Conservation (phyloP, 495 filamentous ascomycete genomes). For the Penicillium angulare region DNA sequence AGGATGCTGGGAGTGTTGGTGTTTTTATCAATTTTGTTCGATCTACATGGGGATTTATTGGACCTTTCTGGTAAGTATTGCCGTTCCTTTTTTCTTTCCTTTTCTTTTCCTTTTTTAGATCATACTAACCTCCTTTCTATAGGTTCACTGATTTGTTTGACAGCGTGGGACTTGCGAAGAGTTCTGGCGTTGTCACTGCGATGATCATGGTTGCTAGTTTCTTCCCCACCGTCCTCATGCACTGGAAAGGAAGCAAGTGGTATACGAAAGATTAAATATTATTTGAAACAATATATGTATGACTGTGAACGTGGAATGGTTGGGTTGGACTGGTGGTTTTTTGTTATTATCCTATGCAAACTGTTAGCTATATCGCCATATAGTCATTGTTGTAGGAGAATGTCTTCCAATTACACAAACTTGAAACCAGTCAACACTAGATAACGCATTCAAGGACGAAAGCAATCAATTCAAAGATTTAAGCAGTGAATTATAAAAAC, state of each 20-base stretch:
- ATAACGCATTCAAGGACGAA: no score
- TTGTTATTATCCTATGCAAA: no score
- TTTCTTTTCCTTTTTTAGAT: not conserved
- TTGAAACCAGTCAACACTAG: no score
- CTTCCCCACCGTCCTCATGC: conserved; percentile 40
- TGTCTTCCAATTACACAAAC: no score
- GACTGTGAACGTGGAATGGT: no score
- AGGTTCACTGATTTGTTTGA: conserved; percentile 53
- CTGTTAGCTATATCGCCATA: no score
- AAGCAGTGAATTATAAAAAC: no score
- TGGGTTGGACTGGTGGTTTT: no score
- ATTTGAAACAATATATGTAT: not conserved
- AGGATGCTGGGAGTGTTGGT: conserved; percentile 50
- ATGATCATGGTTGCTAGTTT: conserved; percentile 46
- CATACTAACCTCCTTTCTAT: not conserved
- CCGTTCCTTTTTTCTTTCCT: no score
- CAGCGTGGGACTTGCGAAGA: conserved; percentile 43
- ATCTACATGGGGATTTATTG: conserved; percentile 59
- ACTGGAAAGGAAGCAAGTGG: conserved; percentile 31
- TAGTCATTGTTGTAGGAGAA: no score
- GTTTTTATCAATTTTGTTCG: conserved; percentile 58
- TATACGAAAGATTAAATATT: conserved; percentile 3
- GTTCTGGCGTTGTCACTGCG: conserved; percentile 40
- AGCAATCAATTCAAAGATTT: no score
- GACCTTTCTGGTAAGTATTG: conserved; percentile 59